phyloP scores from a whole-genome alignment of 805 yeast genomes.

The Helenozyma rhizophorensis region DNA sequence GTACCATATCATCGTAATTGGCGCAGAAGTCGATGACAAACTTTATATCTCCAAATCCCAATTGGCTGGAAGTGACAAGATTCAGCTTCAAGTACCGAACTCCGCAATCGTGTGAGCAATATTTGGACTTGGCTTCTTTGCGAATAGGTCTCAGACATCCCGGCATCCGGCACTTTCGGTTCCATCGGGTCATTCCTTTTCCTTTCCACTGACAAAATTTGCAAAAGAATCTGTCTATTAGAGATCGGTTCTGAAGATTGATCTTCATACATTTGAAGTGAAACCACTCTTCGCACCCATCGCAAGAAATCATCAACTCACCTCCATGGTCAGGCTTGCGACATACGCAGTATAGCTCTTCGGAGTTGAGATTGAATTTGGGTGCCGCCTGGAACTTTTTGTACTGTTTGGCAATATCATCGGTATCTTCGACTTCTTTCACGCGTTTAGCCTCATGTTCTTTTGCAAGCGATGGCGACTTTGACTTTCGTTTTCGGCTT shows the following conservation, averaged over 20 bases:
- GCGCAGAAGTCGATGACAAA: constrained; percentile 20
- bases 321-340: constrained; percentile 71
- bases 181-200: constrained; percentile 60
- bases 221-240: constrained; percentile 67
- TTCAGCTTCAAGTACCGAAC: constrained; percentile 30
- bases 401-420: constrained; percentile 34
- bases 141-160: constrained; percentile 55
- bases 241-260: constrained; percentile 43
- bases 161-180: constrained; percentile 63
- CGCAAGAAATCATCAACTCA: constrained; percentile 88
- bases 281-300: constrained; percentile 93
- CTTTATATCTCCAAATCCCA: constrained; percentile 19
- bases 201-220: constrained; percentile 61
- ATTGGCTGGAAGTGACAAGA: constrained; percentile 17
- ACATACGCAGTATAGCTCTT: constrained; percentile 74
- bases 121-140: constrained; percentile 49
- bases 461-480: constrained; percentile 8
- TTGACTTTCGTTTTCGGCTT: constrained; percentile 10
- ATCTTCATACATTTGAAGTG: constrained; percentile 77
- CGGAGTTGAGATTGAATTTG: constrained; percentile 46
- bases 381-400: constrained; percentile 32
- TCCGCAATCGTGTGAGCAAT: constrained; percentile 76
- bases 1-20: constrained; percentile 17
- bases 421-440: constrained; percentile 21
- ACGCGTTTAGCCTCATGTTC: constrained; percentile 9